phyloP scores from a whole-genome alignment of 805 yeast genomes.

The Wickerhamiella cacticola region DNA sequence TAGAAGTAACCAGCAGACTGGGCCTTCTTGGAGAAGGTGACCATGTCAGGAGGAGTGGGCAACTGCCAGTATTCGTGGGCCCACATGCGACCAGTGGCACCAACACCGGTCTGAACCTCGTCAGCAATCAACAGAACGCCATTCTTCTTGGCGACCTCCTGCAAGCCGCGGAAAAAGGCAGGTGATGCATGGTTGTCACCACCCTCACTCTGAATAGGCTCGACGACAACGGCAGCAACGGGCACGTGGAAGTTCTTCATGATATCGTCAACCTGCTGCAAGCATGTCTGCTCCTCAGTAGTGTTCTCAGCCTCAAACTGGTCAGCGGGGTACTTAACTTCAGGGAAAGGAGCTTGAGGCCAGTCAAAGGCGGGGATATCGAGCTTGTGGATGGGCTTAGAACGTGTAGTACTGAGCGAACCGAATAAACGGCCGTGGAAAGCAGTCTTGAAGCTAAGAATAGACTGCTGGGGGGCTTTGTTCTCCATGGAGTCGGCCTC shows the following conservation, averaged over 20 bases:
- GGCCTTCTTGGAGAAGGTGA: constrained; percentile 78
- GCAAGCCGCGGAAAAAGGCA: constrained; percentile 67
- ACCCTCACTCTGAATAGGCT: constrained; percentile 87
- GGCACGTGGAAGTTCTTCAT: constrained; percentile 59
- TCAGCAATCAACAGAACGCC: constrained; percentile 65
- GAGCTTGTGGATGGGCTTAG: constrained; percentile 89
- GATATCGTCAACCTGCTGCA: constrained; percentile 59
- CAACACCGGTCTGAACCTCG: constrained; percentile 85
- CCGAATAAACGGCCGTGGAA: constrained; percentile 96
- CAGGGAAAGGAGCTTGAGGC: constrained; percentile 94
- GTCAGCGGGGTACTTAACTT: constrained; percentile 72
- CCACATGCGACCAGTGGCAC: constrained; percentile 79
- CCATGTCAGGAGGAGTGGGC: constrained; percentile 66
- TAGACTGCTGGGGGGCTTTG: constrained; percentile 68
- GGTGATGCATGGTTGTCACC: constrained; percentile 81
- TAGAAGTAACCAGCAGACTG: constrained; percentile 83
- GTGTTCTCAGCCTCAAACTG: constrained; percentile 50
- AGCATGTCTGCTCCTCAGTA: constrained; percentile 66
- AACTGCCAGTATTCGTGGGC: constrained; percentile 78
- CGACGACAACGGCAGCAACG: constrained; percentile 79
- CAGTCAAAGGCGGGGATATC: constrained; percentile 82
- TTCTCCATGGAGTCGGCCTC: constrained; percentile 64
- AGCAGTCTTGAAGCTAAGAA: constrained; percentile 73
- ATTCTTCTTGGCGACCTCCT: constrained; percentile 60
- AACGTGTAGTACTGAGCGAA: constrained; percentile 78